Conservation (phyloP, 306 rosid species). For the Prunus dulcis region DNA sequence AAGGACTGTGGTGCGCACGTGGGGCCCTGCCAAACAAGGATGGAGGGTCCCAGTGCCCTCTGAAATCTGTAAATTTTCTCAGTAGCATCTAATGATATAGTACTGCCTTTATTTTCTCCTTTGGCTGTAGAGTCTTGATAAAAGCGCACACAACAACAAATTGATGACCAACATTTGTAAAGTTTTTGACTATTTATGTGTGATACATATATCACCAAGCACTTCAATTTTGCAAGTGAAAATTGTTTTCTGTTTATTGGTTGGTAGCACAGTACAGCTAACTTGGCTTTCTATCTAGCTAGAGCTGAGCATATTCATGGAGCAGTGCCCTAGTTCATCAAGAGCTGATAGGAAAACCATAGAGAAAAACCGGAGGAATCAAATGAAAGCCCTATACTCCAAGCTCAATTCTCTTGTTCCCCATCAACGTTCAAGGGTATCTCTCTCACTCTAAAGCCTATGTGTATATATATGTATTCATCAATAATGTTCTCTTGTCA, state of each 20-base stretch:
- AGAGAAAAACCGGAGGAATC: conserved; percentile 64
- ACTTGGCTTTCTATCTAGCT: background rate
- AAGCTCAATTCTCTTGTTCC: conserved; percentile 58
- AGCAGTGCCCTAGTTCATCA: conserved; percentile 45
- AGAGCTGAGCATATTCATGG: background rate
- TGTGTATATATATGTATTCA: background rate
- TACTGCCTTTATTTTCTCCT: background rate
- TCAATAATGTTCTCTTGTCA: background rate
- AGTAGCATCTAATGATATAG: background rate
- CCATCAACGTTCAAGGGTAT: conserved; percentile 47
- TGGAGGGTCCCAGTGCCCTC: background rate
- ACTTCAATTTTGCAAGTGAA: background rate
- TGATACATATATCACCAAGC: background rate
- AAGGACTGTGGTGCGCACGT: background rate
- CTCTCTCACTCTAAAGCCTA: background rate
- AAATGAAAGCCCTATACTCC: conserved; percentile 60
- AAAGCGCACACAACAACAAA: background rate
- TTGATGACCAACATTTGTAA: background rate
- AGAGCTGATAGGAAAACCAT: conserved; percentile 57
- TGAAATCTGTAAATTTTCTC: background rate
- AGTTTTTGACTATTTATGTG: background rate
- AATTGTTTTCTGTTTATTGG: background rate
- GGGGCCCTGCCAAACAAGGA: background rate
- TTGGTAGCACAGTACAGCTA: background rate
- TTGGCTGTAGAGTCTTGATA: background rate